Evolutionary conservation across 2,329 filamentous ascomycete genomes (phyloP), one percentile per base, ranked within the genome.

Genomic region (Aspergillus arachidicola): DNA sequence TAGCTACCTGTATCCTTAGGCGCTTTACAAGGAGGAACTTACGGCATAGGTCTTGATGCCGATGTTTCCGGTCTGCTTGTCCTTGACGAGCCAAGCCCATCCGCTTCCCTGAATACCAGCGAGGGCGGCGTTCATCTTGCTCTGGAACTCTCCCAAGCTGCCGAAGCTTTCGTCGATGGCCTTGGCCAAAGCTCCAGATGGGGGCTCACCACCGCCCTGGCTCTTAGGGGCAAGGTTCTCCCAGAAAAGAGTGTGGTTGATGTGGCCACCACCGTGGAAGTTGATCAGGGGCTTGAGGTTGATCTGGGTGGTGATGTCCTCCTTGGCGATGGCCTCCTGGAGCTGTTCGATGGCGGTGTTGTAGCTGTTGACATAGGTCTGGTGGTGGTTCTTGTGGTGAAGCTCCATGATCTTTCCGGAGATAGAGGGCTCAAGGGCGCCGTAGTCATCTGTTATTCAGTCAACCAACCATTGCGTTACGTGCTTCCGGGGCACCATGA

Each of bases 321-420:
- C 76, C 70, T 82, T 83, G 58, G 78, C 73, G 69, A 85, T 80
- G 12, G 86, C 86, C 68, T 87, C 84, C 63, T 85, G 83, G 67
- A 91, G 81, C 76, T 94, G 88, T 80, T 93, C 89, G 69, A 88
- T 82, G 62, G 92, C 90, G 65, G 89, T 85, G 84, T 97, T 97
- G 84, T 92, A 91, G 78, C 90, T 91, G 80, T 89, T 95, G 72
- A 97, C 92, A 79, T 97, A 97, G 74, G 93, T 94, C 81, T 94
- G 89, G 84, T 97, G 94, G 86, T 97, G 93, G 82, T 93, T 94
- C 82, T 87, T 89, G 87, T 97, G 91, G 85, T 97, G 94, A 53
- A 96, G 87, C 83, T 96, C 92, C 94, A 97, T 97, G 84, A 97
- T 97, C 82, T 95, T 88, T 78, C 91, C 91, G 56, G 91, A 94